Base-by-base conservation (phyloP, 2,329 filamentous ascomycete genomes). In the Xylariomycetidae sp. region DNA sequence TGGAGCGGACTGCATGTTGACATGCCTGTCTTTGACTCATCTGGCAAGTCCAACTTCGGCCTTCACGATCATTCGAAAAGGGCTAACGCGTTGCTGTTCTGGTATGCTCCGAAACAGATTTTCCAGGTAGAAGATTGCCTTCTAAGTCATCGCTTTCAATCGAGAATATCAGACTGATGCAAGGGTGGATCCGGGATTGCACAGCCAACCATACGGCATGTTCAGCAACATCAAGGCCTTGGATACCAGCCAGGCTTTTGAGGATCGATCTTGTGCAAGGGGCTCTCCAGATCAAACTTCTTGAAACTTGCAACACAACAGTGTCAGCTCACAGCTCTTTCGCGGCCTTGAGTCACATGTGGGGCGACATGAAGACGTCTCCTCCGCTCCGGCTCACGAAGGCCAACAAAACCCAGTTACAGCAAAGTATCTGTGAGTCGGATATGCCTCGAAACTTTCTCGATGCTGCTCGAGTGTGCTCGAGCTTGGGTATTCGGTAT, bases 281-380 rank as follows among this genome's bases (percentile, higher is more conserved):
- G 10, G 24, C 29, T 6, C 24, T 39, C 17, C 8, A 19, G 8
- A 25, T 42, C 12, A 32, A 31, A 4, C 42, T 44, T 20, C 20
- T 40, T 7, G 42, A 44, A 22, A 40, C n/a, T n/a, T n/a, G n/a
- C 39, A 4, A 25, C 23, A 3, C 26, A 37, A 19, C 17, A 2
- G 3, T n/a, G 7, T 15, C 19, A 25, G 5, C 32, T 17, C 7
- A 37, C 20, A 17, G n/a, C n/a, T n/a, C n/a, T n/a, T 44, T 40
- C 14, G 37, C 35, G 16, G 42, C 40, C 10, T 30, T 45, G 16
- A 45, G 42, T 25, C 42, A 43, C 26, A 38, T 45, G 29, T 45
- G 42, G 40, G 40, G 40, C 16, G 23, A 41, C 32, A n/a, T 27
- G 10, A 32, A 19, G 25, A 4, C 19, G 16, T 35, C 26, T 13